phyloP scores from a whole-genome alignment of 345 rosid genomes.

The Trapa bicornis region DNA sequence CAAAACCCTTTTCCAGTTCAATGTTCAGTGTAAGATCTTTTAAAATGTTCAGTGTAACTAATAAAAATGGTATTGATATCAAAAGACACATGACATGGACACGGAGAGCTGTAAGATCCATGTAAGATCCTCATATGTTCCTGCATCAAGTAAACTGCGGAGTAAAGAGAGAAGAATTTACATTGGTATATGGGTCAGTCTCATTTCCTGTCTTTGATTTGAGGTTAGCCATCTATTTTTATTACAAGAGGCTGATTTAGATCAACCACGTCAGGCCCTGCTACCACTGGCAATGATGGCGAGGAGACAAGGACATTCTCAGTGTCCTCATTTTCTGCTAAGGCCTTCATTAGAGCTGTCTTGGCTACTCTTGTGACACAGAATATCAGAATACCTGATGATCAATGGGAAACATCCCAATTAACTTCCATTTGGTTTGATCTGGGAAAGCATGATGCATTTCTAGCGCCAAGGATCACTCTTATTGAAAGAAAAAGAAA shows the following conservation, averaged over 20 bases:
- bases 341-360: slow-evolving; percentile 76
- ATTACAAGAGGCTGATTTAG: slow-evolving; percentile 63
- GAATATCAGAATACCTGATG: slow-evolving; percentile 62
- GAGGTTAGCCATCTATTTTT: slow-evolving; percentile 40
- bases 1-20: too few relatives aligned
- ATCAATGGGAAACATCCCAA: slow-evolving; percentile 3
- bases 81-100: too few relatives aligned
- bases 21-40: not conserved
- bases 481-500: not conserved
- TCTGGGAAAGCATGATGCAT: not conserved
- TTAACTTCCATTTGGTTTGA: not conserved
- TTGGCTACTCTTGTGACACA: slow-evolving; percentile 74
- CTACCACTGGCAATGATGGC: slow-evolving; percentile 22
- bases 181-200: not conserved
- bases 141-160: not conserved
- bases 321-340: slow-evolving; percentile 70
- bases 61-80: too few relatives aligned
- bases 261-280: slow-evolving; percentile 23
- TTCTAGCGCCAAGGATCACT: not conserved
- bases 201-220: not conserved
- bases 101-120: too few relatives aligned
- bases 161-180: not conserved
- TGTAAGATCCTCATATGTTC: too few relatives aligned
- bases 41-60: too few relatives aligned
- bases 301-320: slow-evolving; percentile 29